Conservation (phyloP, 306 rosid species). For the Prunus campanulata region DNA sequence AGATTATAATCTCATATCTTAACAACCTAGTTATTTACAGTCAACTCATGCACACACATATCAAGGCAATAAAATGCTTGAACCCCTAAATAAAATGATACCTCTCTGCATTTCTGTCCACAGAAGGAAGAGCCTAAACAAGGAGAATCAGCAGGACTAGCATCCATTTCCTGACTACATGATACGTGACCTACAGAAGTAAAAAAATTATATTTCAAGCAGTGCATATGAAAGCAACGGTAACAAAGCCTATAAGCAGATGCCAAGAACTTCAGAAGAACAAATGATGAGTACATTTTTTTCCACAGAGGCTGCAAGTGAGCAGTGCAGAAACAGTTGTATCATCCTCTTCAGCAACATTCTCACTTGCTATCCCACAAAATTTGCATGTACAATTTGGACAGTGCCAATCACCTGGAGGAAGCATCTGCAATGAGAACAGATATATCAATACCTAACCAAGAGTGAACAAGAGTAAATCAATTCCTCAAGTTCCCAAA, state of each 20-base stretch:
- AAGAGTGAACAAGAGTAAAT: not conserved
- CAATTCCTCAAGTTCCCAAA: not conserved
- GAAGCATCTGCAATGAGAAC: slow-evolving; percentile 67
- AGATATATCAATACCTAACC: slow-evolving; percentile 16
- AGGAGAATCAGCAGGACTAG: slow-evolving; percentile 36
- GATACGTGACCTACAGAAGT: slow-evolving; percentile 58
- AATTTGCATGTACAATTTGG: slow-evolving; percentile 88
- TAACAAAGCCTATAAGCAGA: slow-evolving; percentile 16
- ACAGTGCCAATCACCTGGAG: slow-evolving; percentile 95
- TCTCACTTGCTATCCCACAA: slow-evolving; percentile 62
- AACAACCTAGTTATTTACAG: not conserved
- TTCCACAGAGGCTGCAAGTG: slow-evolving; percentile 79
- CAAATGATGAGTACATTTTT: slow-evolving; percentile 67
- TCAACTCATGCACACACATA: not conserved
- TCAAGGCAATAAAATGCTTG: slow-evolving; percentile 1
- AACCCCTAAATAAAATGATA: slow-evolving; percentile 21
- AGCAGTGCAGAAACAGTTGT: slow-evolving; percentile 30
- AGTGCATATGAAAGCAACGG: slow-evolving; percentile 1
- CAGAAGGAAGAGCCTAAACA: slow-evolving; percentile 46
- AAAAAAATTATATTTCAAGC: slow-evolving; percentile 25
- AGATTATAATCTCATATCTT: not conserved
- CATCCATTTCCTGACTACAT: slow-evolving; percentile 53
- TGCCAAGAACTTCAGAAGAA: slow-evolving; percentile 21
- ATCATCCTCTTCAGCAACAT: slow-evolving; percentile 37
- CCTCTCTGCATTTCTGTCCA: slow-evolving; percentile 91